Percentiles rank a stretch among this genome's conserved stretches.
These are phyloP conservation scores for Hirschioporus abietinus DNA, from an alignment of 768 basidiomycete genomes.

Conservation along the genomic window DNA sequence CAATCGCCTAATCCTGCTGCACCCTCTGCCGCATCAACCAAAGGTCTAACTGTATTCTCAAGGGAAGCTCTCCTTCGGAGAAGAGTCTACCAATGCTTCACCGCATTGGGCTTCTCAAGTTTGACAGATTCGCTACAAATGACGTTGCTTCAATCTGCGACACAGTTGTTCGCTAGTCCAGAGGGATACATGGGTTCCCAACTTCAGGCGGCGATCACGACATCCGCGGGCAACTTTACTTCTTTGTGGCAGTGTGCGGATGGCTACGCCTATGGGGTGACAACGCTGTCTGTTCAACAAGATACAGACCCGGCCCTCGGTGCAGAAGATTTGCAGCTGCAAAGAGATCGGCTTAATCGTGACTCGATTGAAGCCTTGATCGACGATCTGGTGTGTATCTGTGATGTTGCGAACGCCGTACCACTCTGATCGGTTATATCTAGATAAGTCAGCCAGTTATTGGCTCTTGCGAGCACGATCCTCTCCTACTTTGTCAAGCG, in stretches of 20 bases:
- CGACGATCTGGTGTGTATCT: conserved; percentile 60
- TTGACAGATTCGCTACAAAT: conserved; percentile 82
- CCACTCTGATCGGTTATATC: conserved; percentile 3
- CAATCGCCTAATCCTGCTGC: conserved; percentile 25
- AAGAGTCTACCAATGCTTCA: conserved; percentile 87
- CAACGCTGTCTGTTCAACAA: conserved; percentile 53
- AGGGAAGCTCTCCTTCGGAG: conserved; percentile 81
- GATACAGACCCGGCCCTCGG: conserved; percentile 29
- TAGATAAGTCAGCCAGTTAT: conserved; percentile 76
- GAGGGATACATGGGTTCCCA: conserved; percentile 80
- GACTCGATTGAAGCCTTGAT: conserved; percentile 80
- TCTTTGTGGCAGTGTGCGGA: conserved; percentile 84
- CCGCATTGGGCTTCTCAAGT: conserved; percentile 69
- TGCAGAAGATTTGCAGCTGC: conserved; percentile 24
- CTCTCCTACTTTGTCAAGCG: conserved; percentile 62
- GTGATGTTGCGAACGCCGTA: not conserved
- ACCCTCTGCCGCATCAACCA: conserved; percentile 18
- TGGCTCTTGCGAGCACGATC: conserved; percentile 83
- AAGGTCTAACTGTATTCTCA: conserved; percentile 59
- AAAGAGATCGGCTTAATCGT: conserved; percentile 55
- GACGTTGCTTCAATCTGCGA: conserved; percentile 72
- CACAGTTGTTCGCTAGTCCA: conserved; percentile 78
- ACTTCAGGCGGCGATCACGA: conserved; percentile 88
- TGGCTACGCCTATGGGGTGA: conserved; percentile 90
- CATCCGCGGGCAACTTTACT: conserved; percentile 77